Evolutionary conservation across 768 basidiomycete species (phyloP), one percentile per base, ranked within the genome.

Genomic region (Megacollybia marginata): DNA sequence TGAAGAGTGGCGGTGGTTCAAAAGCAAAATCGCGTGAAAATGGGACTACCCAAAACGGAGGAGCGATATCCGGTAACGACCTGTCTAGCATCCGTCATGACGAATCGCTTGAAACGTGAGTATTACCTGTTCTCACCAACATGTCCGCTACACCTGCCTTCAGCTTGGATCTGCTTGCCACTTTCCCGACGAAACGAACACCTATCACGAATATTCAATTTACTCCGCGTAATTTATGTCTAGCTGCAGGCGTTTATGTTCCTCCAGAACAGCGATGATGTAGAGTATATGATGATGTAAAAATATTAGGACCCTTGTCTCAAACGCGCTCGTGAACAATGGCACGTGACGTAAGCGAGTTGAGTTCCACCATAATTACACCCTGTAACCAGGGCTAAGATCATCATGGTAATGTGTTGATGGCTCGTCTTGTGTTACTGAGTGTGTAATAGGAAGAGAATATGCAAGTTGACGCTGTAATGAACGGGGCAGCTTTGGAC

Each of bases 121-220:
- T 71, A 48, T 36, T 49, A 48, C 35, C 23, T 42, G 20, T 15
- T 52, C 12, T 12, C 20, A 9, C 12, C 33, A 32, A 42, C 15
- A 28, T 45, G 48, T 53, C 51, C 51, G 47, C 46, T 34, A 18
- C 42, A 40, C 33, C 32, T 35, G 38, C 44, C 35, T 52, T 44
- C 62, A 97, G 95, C 16, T 72, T 76, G 16, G 95, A 98, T 62
- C 74, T 98, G 28, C 65, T 98, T 2, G 77, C 89, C 2, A 94
- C 94, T 0, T 96, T 92, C 63, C 88, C 89, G 7, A 99, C 96
- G 31, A 99, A 98, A 71, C 79, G 93, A 48, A 98, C 96, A 23
- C 94, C 96, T 1, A 79, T 98, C 56, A 80, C 82, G 20, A 87
- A 94, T 59, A 84, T 93, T 9, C 91, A 96, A 56, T 96, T 98